These are phyloP conservation scores for Blastomyces gilchristii DNA, from an alignment of 2,329 filamentous ascomycete species.

Conservation along the genomic window DNA sequence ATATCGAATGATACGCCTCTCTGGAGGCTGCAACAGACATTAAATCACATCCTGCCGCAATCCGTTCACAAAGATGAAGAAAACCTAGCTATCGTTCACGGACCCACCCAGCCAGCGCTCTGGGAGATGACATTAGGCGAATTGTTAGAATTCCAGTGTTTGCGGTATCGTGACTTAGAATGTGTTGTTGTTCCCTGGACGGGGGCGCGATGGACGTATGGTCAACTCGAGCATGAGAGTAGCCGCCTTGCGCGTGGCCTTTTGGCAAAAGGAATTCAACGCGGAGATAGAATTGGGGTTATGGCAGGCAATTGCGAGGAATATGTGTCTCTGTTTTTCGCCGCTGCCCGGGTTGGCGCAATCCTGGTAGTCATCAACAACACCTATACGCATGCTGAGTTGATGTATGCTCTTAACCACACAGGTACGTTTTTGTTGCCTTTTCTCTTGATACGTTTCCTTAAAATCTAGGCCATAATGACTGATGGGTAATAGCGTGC, in stretches of 20 bases:
- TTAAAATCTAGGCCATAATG: not conserved
- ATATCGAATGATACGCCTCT: conserved; percentile 15
- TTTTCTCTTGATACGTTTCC: not conserved
- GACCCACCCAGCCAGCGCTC: conserved; percentile 57
- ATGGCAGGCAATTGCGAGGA: conserved; percentile 57
- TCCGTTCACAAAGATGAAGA: conserved; percentile 5
- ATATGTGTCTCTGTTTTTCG: conserved; percentile 60
- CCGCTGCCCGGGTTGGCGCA: conserved; percentile 54
- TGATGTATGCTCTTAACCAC: conserved; percentile 60
- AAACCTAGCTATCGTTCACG: conserved; percentile 51
- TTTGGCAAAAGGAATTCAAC: conserved; percentile 54
- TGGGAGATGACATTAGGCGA: conserved; percentile 63
- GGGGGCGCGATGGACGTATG: conserved; percentile 61
- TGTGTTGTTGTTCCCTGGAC: conserved; percentile 68
- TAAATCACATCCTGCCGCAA: conserved; percentile 18
- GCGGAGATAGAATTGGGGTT: conserved; percentile 61
- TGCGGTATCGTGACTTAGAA: conserved; percentile 54
- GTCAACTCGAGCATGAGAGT: conserved; percentile 53
- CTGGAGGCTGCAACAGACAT: conserved; percentile 18
- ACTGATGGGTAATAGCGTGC: conserved; percentile 43
- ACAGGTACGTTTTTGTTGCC: conserved; percentile 42
- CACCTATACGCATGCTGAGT: conserved; percentile 66
- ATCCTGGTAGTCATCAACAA: conserved; percentile 72
- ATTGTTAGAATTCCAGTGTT: conserved; percentile 59
- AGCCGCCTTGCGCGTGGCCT: conserved; percentile 55